Percentiles rank a stretch among this genome's conserved stretches.
Evolutionary conservation across 306 rosid genomes (phyloP).

Genomic region (Trifolium subterraneum): DNA sequence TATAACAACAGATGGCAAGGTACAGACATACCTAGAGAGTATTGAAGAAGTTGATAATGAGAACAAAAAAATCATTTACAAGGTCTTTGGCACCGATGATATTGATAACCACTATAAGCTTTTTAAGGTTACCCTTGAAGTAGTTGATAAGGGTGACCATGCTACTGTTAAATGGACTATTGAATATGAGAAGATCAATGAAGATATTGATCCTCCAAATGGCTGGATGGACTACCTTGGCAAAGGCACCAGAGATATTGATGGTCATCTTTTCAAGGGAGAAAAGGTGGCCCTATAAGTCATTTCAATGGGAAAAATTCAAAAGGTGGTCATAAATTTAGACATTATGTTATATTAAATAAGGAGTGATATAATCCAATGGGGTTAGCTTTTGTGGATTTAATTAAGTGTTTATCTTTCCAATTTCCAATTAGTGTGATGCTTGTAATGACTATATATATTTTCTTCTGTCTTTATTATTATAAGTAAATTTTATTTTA

Average conservation of each 20-base stretch:
- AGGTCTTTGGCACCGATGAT: neutral
- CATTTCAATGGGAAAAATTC: too few species aligned
- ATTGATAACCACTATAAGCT: neutral
- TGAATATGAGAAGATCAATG: neutral
- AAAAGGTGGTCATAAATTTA: too few species aligned
- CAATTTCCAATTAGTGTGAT: too few species aligned
- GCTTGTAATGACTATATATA: too few species aligned
- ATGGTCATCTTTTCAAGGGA: neutral
- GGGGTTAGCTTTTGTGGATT: neutral
- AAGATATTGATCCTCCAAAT: neutral
- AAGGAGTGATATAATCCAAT: too few species aligned
- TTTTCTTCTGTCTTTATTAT: too few species aligned
- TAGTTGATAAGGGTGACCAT: neutral
- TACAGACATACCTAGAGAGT: neutral
- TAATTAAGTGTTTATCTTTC: neutral
- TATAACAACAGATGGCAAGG: neutral
- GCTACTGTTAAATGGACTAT: neutral
- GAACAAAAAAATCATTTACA: neutral
- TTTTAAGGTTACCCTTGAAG: neutral
- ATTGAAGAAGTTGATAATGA: neutral
- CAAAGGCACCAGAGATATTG: neutral
- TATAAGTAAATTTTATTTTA: too few species aligned
- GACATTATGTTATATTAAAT: too few species aligned
- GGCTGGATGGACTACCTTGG: neutral
- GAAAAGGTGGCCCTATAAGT: neutral